Evolutionary conservation across 2,329 filamentous ascomycete species (phyloP).

Genomic region (Septoria petroselini): DNA sequence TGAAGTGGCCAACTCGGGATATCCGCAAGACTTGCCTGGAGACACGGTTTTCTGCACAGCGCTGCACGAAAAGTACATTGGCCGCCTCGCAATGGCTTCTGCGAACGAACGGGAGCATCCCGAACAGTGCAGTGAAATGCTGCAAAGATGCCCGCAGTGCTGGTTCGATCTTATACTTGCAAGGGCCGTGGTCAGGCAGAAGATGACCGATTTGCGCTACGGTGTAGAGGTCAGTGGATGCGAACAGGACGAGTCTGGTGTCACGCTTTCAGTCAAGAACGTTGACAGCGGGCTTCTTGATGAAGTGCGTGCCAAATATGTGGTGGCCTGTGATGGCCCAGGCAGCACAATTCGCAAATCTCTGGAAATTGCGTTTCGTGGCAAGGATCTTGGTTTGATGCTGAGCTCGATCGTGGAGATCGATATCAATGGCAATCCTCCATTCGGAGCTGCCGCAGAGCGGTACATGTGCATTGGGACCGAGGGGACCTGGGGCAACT

Average conservation of each 20-base stretch:
- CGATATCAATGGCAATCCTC: conserved; percentile 2
- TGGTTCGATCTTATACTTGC: conserved; percentile 11
- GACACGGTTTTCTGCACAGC: conserved; percentile 9
- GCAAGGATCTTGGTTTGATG: conserved; percentile 8
- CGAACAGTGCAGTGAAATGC: conserved; percentile 5
- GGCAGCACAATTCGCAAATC: conserved; percentile 6
- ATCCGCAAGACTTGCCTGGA: conserved; percentile 4
- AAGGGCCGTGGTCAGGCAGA: conserved; percentile 1
- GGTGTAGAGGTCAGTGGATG: not conserved
- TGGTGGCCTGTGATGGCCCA: conserved; percentile 10
- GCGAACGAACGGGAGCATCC: conserved; percentile 1
- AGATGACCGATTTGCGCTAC: conserved; percentile 8
- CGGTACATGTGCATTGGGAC: conserved; percentile 8
- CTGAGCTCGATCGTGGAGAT: conserved; percentile 10
- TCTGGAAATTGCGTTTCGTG: conserved; percentile 3
- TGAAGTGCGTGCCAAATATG: conserved; percentile 1
- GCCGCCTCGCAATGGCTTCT: conserved; percentile 5
- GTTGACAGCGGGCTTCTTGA: conserved; percentile 2
- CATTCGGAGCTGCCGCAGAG: conserved; percentile 2
- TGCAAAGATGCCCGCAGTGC: conserved; percentile 11
- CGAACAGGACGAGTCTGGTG: conserved; percentile 1
- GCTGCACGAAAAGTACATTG: conserved; percentile 6
- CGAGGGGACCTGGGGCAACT: conserved; percentile 11
- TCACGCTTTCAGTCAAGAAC: conserved; percentile 1
- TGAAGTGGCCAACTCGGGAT: conserved; percentile 1